Conservation (phyloP, 1,284 basidiomycete genomes). For the Fomitopsis schrenkii region DNA sequence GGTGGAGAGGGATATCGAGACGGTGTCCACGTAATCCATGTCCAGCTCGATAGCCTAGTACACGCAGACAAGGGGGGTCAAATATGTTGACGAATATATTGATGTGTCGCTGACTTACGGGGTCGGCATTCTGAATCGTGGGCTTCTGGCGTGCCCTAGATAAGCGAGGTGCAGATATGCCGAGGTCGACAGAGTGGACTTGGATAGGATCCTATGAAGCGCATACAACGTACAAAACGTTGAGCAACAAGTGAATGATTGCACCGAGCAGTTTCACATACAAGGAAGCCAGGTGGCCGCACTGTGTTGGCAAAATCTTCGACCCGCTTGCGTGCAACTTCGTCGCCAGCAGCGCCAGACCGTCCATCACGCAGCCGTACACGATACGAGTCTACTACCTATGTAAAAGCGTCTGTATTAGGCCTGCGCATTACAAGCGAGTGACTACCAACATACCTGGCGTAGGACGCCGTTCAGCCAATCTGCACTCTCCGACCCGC, state of each 20-base stretch:
- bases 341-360: constrained; percentile 62
- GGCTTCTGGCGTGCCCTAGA: constrained; percentile 49
- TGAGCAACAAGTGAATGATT: not conserved
- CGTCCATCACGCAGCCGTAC: constrained; percentile 62
- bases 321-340: constrained; percentile 62
- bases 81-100: not conserved
- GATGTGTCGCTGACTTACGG: constrained; percentile 16
- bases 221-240: not conserved
- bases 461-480: constrained; percentile 73
- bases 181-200: constrained; percentile 72
- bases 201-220: constrained; percentile 64
- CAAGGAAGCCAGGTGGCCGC: constrained; percentile 64
- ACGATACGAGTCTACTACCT: constrained; percentile 72
- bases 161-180: constrained; percentile 62
- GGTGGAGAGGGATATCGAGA: constrained; percentile 76
- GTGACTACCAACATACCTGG: constrained; percentile 43
- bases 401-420: not conserved
- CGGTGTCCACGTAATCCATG: constrained; percentile 63
- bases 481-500: constrained; percentile 55
- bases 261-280: constrained; percentile 30
- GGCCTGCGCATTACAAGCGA: not conserved
- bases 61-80: not conserved
- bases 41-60: constrained; percentile 57
- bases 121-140: constrained; percentile 15
- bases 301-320: constrained; percentile 70